Conservation (phyloP, 2,329 filamentous ascomycete species). For the Nannizzia gypsea region DNA sequence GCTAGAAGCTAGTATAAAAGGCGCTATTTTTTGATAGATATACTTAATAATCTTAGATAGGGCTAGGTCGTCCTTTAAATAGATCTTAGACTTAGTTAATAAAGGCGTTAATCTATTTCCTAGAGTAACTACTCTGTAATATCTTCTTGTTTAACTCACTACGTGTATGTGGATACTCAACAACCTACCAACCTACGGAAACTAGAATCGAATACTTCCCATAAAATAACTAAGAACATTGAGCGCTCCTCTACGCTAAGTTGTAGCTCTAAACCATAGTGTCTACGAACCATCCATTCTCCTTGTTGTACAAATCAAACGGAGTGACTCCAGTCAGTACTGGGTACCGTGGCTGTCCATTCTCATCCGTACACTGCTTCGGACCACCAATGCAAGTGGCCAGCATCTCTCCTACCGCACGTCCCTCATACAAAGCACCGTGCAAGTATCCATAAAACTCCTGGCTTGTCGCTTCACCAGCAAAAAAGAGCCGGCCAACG, state of each 20-base stretch:
- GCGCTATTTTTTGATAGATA: no score
- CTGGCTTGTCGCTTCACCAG: constrained; percentile 51
- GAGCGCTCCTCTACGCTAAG: neutral
- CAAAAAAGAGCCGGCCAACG: constrained; percentile 49
- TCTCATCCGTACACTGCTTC: neutral
- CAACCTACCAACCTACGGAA: constrained; percentile 14
- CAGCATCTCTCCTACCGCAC: constrained; percentile 32
- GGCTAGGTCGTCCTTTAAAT: no score
- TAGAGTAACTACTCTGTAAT: no score
- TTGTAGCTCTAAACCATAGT: neutral
- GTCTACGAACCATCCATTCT: neutral
- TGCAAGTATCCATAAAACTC: constrained; percentile 57
- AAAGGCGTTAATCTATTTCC: no score
- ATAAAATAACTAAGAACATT: neutral
- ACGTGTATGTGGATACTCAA: no score
- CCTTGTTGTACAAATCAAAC: neutral
- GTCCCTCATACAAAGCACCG: constrained; percentile 48
- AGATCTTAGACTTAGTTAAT: no score
- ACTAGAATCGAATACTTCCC: neutral
- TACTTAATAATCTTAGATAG: no score
- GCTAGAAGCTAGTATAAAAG: no score
- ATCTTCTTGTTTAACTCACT: no score
- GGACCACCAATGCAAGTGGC: neutral
- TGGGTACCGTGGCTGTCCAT: constrained; percentile 1
- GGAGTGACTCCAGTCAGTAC: constrained; percentile 1